Conservation (phyloP, 164 flowering plant genomes). For the Protea cynaroides region DNA sequence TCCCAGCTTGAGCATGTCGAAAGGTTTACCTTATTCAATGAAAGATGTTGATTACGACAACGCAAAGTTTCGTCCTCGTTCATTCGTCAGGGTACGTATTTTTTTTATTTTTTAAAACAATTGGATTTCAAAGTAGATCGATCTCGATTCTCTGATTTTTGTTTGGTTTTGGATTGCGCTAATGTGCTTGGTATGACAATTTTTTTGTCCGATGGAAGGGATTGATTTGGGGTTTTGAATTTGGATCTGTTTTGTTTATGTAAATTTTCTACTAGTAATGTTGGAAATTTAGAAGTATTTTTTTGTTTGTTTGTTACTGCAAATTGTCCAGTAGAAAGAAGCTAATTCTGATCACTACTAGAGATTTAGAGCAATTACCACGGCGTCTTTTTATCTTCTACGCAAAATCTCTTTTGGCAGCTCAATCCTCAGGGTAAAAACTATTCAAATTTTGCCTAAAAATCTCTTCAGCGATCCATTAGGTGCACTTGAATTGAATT, state of each 20-base stretch:
- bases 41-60: slow-evolving; percentile 85
- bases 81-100: slow-evolving; percentile 49
- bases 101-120: background rate
- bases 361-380: background rate
- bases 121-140: background rate
- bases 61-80: slow-evolving; percentile 88
- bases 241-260: background rate
- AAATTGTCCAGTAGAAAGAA: background rate
- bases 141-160: background rate
- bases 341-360: background rate
- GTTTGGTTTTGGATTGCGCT: background rate
- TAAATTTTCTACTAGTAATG: background rate
- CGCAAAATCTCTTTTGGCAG: no score
- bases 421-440: no score
- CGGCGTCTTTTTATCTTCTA: no score
- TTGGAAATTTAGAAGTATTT: background rate
- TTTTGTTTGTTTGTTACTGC: background rate
- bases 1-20: slow-evolving; percentile 47
- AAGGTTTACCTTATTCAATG: slow-evolving; percentile 62
- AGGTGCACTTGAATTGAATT: no score
- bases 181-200: background rate
- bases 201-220: background rate
- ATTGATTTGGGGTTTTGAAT: background rate
- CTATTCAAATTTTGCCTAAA: no score
- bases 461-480: no score